phyloP scores from a whole-genome alignment of 2,329 filamentous ascomycete genomes.

The Taxawa tesnikishii region DNA sequence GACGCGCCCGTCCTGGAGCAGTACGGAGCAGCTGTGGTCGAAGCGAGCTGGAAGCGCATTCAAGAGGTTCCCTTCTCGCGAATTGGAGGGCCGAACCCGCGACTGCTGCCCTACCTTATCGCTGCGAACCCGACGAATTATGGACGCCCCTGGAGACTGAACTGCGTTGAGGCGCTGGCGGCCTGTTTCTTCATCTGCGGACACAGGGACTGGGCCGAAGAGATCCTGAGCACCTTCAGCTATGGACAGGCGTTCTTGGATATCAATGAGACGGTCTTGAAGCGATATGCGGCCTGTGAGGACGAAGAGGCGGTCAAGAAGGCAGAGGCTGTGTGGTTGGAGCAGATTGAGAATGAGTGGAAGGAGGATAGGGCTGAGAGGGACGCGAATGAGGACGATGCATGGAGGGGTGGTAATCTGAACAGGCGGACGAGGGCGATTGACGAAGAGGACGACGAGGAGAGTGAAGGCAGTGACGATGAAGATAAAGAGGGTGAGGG shows the following conservation, averaged over 20 bases:
- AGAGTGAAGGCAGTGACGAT: conserved; percentile 24
- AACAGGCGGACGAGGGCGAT: conserved; percentile 50
- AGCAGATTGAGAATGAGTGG: conserved; percentile 81
- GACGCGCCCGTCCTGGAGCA: conserved; percentile 73
- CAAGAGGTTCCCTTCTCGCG: conserved; percentile 81
- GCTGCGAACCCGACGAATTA: conserved; percentile 97
- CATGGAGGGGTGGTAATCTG: conserved; percentile 84
- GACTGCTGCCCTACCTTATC: conserved; percentile 84
- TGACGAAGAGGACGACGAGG: conserved; percentile 42
- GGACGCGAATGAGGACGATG: conserved; percentile 52
- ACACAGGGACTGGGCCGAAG: conserved; percentile 77
- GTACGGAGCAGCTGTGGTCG: conserved; percentile 87
- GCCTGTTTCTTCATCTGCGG: conserved; percentile 91
- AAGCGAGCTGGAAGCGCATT: conserved; percentile 92
- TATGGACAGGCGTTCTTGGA: conserved; percentile 83
- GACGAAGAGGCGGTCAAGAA: conserved; percentile 74
- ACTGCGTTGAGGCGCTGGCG: conserved; percentile 89
- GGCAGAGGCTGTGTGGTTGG: conserved; percentile 78
- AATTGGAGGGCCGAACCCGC: conserved; percentile 87
- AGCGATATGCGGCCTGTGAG: conserved; percentile 71
- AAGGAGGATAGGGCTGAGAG: conserved; percentile 59
- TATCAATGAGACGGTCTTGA: conserved; percentile 75
- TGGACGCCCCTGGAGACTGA: conserved; percentile 85
- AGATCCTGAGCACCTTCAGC: conserved; percentile 70
- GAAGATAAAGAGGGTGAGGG: conserved; percentile 30